Percentiles rank a stretch among this genome's conserved stretches.
Conservation (phyloP, 495 filamentous ascomycete species). For the Neurospora africana region DNA sequence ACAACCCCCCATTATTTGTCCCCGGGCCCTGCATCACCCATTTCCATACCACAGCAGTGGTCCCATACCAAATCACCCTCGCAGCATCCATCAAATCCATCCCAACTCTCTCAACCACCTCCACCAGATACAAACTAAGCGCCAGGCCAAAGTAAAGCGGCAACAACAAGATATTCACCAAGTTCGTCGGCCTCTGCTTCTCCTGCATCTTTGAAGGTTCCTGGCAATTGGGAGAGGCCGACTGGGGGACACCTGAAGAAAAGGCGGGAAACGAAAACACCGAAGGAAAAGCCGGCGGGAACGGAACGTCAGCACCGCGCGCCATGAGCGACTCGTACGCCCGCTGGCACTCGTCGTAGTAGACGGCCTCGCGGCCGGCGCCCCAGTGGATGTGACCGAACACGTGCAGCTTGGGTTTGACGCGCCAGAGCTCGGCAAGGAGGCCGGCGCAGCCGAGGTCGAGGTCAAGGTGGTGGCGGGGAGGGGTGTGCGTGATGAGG, state of each 20-base stretch:
- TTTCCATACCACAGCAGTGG: constrained; percentile 59
- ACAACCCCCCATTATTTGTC: constrained; percentile 48
- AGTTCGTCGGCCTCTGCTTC: not conserved
- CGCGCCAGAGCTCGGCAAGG: constrained; percentile 64
- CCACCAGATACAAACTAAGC: not conserved
- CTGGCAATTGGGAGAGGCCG: not conserved
- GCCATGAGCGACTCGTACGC: constrained; percentile 58
- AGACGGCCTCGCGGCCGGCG: constrained; percentile 53
- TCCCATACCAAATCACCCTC: constrained; percentile 51
- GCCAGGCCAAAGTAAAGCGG: not conserved
- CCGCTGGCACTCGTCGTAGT: constrained; percentile 67
- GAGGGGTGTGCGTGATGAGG: constrained; percentile 68
- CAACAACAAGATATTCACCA: not conserved
- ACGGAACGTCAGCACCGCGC: not conserved
- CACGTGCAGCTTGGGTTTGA: constrained; percentile 70
- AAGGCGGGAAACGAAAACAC: not conserved
- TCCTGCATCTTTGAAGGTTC: not conserved
- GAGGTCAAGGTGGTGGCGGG: constrained; percentile 64
- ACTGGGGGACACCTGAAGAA: not conserved
- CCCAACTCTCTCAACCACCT: not conserved
- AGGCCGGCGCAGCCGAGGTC: constrained; percentile 67
- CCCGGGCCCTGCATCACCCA: constrained; percentile 50
- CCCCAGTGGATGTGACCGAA: constrained; percentile 83
- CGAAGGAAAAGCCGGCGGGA: not conserved
- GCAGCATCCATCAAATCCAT: constrained; percentile 43